Percentiles rank a stretch among this genome's conserved stretches.
Conservation (phyloP, 2,329 filamentous ascomycete genomes). For the Cercospora zeae-maydis region DNA sequence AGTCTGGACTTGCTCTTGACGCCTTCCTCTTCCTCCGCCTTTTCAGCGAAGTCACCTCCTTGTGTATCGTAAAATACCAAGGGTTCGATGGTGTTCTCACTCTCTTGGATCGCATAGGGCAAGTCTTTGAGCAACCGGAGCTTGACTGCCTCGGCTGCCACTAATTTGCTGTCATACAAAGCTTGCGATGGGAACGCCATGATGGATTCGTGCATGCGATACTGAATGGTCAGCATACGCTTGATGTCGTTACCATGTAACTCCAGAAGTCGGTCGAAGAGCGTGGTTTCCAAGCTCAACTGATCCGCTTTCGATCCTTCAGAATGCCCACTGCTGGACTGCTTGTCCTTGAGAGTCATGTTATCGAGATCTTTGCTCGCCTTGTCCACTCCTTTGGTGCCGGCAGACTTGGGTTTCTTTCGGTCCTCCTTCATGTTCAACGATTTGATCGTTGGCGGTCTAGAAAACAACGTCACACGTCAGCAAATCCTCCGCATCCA, state of each 20-base stretch:
- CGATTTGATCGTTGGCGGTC: slow-evolving; percentile 79
- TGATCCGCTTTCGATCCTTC: slow-evolving; percentile 36
- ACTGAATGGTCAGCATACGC: slow-evolving; percentile 92
- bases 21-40: slow-evolving; percentile 65
- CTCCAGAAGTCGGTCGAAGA: slow-evolving; percentile 83
- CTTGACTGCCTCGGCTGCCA: slow-evolving; percentile 77
- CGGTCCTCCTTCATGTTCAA: slow-evolving; percentile 45
- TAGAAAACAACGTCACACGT: neutral
- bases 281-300: slow-evolving; percentile 68
- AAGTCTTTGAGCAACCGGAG: slow-evolving; percentile 71
- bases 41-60: slow-evolving; percentile 71
- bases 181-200: slow-evolving; percentile 91
- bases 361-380: slow-evolving; percentile 8
- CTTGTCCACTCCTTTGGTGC: neutral
- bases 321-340: slow-evolving; percentile 30
- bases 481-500: slow-evolving; percentile 37
- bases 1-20: slow-evolving; percentile 51
- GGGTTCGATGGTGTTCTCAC: slow-evolving; percentile 82
- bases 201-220: slow-evolving; percentile 94
- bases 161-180: slow-evolving; percentile 76
- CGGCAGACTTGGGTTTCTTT: slow-evolving; percentile 21
- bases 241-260: slow-evolving; percentile 83
- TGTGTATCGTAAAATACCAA: slow-evolving; percentile 95
- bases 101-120: slow-evolving; percentile 71
- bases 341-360: slow-evolving; percentile 3